Evolutionary conservation across 2,329 filamentous ascomycete genomes (phyloP).

Genomic region (Byssochlamys sp.): DNA sequence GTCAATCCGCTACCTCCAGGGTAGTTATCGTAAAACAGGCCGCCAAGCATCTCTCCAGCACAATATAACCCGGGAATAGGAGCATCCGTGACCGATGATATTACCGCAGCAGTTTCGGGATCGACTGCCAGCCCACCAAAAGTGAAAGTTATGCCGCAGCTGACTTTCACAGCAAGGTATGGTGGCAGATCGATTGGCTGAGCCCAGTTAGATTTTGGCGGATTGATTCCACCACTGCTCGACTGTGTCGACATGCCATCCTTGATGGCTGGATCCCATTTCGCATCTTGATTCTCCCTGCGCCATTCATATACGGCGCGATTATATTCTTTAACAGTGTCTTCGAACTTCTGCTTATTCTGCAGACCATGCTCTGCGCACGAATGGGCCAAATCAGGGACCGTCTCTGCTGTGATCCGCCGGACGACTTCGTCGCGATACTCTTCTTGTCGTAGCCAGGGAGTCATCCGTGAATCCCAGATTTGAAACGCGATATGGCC

Average conservation of each 20-base stretch:
- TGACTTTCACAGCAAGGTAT: conserved; percentile 55
- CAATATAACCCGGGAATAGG: conserved; percentile 51
- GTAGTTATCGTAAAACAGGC: not conserved
- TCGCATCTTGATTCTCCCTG: conserved; percentile 34
- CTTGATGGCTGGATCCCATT: conserved; percentile 52
- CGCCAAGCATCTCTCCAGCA: not conserved
- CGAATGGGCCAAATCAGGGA: conserved; percentile 46
- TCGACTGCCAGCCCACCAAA: conserved; percentile 55
- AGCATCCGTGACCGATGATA: conserved; percentile 36
- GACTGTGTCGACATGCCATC: conserved; percentile 56
- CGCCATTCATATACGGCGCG: conserved; percentile 43
- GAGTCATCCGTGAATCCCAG: conserved; percentile 47
- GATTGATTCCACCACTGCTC: conserved; percentile 27
- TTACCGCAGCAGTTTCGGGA: conserved; percentile 39
- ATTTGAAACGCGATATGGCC: conserved; percentile 53
- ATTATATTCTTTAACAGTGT: conserved; percentile 50
- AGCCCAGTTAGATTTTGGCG: conserved; percentile 60
- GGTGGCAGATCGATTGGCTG: conserved; percentile 14
- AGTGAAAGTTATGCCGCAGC: conserved; percentile 58
- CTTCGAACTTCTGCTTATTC: conserved; percentile 36
- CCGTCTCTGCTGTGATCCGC: conserved; percentile 37
- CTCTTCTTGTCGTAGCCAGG: conserved; percentile 52
- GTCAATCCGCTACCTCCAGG: conserved; percentile 25
- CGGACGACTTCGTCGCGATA: conserved; percentile 51
- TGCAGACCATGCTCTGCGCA: conserved; percentile 39